Base-by-base conservation (phyloP, 345 rosid genomes). In the Pugionium cornutum region DNA sequence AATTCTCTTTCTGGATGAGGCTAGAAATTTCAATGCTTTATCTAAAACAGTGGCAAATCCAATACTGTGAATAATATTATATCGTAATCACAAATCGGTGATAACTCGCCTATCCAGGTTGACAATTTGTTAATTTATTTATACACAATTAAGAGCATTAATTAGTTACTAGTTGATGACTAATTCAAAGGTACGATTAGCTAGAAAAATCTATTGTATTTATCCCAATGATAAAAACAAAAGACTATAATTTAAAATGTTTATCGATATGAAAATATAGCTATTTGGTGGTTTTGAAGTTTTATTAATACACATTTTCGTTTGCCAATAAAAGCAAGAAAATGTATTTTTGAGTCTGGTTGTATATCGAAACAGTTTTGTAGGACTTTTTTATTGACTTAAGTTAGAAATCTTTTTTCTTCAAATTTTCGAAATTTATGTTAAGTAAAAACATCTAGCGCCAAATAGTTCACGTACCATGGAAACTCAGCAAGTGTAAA, bases 361-460 rank as follows among this genome's bases (percentile, higher is more conserved):
- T 48, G 18, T 58, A 43, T 25, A 68, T 42, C 61, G 35, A 50
- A 40, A 35, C 56, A 70, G 44, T 39, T 52, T 62, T 37, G 36
- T 62, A 53, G 32, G 41, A 74, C 67, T 68, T 70, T 29, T 10
- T 36, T n/a, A 29, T 74, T 67, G 77, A 75, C 76, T 68, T 48
- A 49, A 51, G 29, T 68, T 70, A 40, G 2, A 40, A 28, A 37
- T 59, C 30, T n/a, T 5, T 59, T 36, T 18, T 33, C 40, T 18
- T 18, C 18, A 18, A 53, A 9, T 36, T 35, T 29, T 32, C 11
- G 35, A 49, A 11, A 57, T 43, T 8, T n/a, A 11, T 49, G 27
- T 57, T 7, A 29, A 34, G 5, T 5, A 8, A 62, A 43, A 40
- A 40, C 2, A 43, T 62, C 41, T 25, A 40, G 48, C 72, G 61